Percentiles rank a stretch among this genome's conserved stretches.
These are phyloP conservation scores for Colletotrichum sp. DNA, from an alignment of 2,329 filamentous ascomycete species.

Conservation along the genomic window DNA sequence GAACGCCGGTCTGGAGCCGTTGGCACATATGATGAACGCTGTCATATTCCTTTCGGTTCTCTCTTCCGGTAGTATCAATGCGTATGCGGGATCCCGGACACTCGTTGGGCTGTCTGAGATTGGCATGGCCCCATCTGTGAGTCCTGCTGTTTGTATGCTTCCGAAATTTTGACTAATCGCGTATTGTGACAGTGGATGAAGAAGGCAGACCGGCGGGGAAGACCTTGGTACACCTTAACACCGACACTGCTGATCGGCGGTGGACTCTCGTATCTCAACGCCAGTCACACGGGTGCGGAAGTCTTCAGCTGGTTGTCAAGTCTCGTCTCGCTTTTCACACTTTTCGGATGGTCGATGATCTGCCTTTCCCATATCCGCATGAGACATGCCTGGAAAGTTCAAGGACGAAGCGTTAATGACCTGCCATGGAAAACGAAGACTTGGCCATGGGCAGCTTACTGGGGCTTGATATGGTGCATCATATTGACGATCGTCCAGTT, in stretches of 20 bases:
- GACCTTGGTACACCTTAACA: slow-evolving; percentile 25
- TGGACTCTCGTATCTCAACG: slow-evolving; percentile 49
- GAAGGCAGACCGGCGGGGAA: not conserved
- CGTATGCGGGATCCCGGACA: slow-evolving; percentile 45
- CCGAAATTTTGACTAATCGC: not conserved
- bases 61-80: slow-evolving; percentile 45
- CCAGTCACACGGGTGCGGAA: slow-evolving; percentile 41
- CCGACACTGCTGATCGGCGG: slow-evolving; percentile 57
- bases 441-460: slow-evolving; percentile 46
- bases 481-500: slow-evolving; percentile 50
- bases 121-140: slow-evolving; percentile 26
- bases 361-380: slow-evolving; percentile 47
- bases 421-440: slow-evolving; percentile 48
- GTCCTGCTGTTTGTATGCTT: not conserved
- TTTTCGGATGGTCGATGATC: slow-evolving; percentile 48
- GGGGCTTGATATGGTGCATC: slow-evolving; percentile 47
- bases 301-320: slow-evolving; percentile 54
- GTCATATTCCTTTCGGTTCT: slow-evolving; percentile 51
- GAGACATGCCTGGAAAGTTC: slow-evolving; percentile 42
- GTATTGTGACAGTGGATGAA: not conserved
- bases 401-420: slow-evolving; percentile 37
- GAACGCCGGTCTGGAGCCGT: slow-evolving; percentile 38
- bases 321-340: slow-evolving; percentile 47
- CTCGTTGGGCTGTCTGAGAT: slow-evolving; percentile 46
- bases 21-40: slow-evolving; percentile 54